These are phyloP conservation scores for Penicillium bialowiezense DNA, from an alignment of 495 filamentous ascomycete genomes.

Conservation along the genomic window DNA sequence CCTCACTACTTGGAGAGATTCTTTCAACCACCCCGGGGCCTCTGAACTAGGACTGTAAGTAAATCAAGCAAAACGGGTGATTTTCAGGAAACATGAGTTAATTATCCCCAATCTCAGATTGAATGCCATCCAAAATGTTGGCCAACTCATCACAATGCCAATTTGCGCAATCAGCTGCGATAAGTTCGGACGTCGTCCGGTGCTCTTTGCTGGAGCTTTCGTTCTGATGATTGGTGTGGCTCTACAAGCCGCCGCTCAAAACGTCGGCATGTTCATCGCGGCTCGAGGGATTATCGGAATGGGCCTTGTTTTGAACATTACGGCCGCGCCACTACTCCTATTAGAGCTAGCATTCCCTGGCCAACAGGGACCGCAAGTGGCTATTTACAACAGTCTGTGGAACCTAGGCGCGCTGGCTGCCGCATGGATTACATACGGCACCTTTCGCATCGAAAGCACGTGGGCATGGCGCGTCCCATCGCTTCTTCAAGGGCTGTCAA, in stretches of 20 bases:
- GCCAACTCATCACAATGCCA: constrained; percentile 14
- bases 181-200: constrained; percentile 18
- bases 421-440: constrained; percentile 27
- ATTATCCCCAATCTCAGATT: too few species aligned
- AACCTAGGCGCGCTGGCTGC: constrained; percentile 54
- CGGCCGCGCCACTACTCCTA: constrained; percentile 26
- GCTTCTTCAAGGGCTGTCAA: constrained; percentile 60
- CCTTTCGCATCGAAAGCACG: constrained; percentile 26
- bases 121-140: constrained; percentile 20
- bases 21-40: constrained; percentile 18
- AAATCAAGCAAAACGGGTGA: too few species aligned
- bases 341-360: constrained; percentile 29
- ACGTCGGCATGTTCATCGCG: constrained; percentile 24
- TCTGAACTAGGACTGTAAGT: constrained; percentile 19
- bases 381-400: constrained; percentile 61
- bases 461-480: constrained; percentile 49
- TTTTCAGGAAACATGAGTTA: too few species aligned
- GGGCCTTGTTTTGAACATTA: constrained; percentile 15
- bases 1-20: constrained; percentile 13
- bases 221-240: constrained; percentile 19
- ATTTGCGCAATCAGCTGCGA: constrained; percentile 14
- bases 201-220: constrained; percentile 14
- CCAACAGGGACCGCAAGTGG: constrained; percentile 19
- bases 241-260: constrained; percentile 17
- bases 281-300: constrained; percentile 27